A percentile compares a stretch with the other conserved stretches of the same genome.
These are phyloP conservation scores for Apiotrichum veenhuisii DNA, from an alignment of 1,284 basidiomycete species.

Conservation along the genomic window DNA sequence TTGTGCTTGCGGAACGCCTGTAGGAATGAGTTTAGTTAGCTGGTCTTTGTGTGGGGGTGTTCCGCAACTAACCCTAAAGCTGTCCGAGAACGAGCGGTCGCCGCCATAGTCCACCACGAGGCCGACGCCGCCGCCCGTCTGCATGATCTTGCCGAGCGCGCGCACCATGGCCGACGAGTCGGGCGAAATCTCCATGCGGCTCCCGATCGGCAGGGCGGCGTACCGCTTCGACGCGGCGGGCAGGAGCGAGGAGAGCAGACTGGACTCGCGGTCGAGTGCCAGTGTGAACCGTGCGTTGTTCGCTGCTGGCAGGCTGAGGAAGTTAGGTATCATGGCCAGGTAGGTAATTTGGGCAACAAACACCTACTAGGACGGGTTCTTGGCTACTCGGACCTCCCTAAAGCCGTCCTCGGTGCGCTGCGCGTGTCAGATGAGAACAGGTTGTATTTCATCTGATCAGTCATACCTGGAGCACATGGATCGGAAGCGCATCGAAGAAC, in stretches of 20 bases:
- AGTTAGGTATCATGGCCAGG: background rate
- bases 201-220: conserved; percentile 60
- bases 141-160: conserved; percentile 62
- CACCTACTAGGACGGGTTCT: conserved; percentile 33
- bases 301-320: conserved; percentile 9
- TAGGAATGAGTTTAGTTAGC: no score
- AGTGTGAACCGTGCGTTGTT: conserved; percentile 55
- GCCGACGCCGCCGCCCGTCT: conserved; percentile 59
- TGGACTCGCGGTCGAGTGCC: conserved; percentile 64
- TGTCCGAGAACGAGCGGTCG: conserved; percentile 65
- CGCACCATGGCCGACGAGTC: conserved; percentile 65
- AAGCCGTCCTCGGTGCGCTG: conserved; percentile 77
- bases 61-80: conserved; percentile 66
- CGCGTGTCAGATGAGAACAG: background rate
- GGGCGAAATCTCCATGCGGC: conserved; percentile 73
- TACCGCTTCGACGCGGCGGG: conserved; percentile 69
- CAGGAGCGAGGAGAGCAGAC: conserved; percentile 64
- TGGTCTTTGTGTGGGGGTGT: background rate
- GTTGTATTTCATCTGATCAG: conserved; percentile 46
- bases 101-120: conserved; percentile 90
- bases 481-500: conserved; percentile 95
- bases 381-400: conserved; percentile 78
- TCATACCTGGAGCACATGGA: conserved; percentile 87
- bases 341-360: background rate
- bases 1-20: conserved; percentile 87